These are phyloP conservation scores for Sporothrix brunneoviolacea DNA, from an alignment of 2,329 filamentous ascomycete genomes.

Conservation along the genomic window DNA sequence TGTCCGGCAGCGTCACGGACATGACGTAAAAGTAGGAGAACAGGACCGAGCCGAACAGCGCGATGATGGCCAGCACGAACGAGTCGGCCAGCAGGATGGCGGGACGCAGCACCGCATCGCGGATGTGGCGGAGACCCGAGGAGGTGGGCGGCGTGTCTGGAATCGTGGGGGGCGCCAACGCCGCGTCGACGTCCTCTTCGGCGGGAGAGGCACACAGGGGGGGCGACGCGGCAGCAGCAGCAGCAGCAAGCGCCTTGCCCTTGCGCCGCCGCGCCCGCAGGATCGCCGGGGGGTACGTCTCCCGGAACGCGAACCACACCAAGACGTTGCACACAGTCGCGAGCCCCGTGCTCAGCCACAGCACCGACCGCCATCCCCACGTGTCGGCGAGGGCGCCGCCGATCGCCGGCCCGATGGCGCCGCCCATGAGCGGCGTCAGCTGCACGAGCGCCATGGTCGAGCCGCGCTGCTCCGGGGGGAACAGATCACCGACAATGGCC, in stretches of 20 bases:
- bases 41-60: slow-evolving; percentile 39
- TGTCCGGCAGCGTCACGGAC: slow-evolving; percentile 45
- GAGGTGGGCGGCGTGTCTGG: slow-evolving; percentile 25
- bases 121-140: slow-evolving; percentile 43
- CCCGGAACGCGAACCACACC: slow-evolving; percentile 25
- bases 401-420: slow-evolving; percentile 26
- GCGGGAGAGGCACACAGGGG: neutral
- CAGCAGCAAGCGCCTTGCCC: slow-evolving; percentile 20
- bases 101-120: slow-evolving; percentile 40
- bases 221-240: slow-evolving; percentile 17
- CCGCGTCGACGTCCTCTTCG: neutral
- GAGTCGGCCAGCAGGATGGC: slow-evolving; percentile 40
- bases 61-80: slow-evolving; percentile 36
- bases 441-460: slow-evolving; percentile 36
- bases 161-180: neutral
- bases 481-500: slow-evolving; percentile 59
- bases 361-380: slow-evolving; percentile 29
- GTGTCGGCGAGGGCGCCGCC: slow-evolving; percentile 27
- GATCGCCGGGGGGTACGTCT: slow-evolving; percentile 38
- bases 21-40: slow-evolving; percentile 50
- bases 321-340: slow-evolving; percentile 20
- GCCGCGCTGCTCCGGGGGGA: slow-evolving; percentile 48
- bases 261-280: slow-evolving; percentile 33
- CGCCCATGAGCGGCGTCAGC: slow-evolving; percentile 26
- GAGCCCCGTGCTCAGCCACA: slow-evolving; percentile 25